Conservation (phyloP, 164 flowering plant genomes). For the Warburgia ugandensis region DNA sequence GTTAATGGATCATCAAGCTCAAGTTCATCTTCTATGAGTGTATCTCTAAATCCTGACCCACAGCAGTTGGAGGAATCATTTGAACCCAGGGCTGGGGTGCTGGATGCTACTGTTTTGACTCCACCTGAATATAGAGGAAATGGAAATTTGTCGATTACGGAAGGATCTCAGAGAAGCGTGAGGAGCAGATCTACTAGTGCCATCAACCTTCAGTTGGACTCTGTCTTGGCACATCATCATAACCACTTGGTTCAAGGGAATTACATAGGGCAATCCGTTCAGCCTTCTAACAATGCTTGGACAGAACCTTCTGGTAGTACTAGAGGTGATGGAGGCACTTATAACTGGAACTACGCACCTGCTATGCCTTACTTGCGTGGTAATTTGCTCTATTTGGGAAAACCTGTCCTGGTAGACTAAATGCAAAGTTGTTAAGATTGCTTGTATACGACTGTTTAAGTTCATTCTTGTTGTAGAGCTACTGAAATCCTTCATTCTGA, state of each 20-base stretch:
- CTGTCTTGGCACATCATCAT: conserved; percentile 30
- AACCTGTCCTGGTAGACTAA: too few relatives aligned
- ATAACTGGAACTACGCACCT: conserved; percentile 42
- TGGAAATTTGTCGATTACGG: conserved; percentile 22
- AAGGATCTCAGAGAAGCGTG: conserved; percentile 35
- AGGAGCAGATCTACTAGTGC: conserved; percentile 39
- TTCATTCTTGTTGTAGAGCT: too few relatives aligned
- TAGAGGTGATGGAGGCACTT: conserved; percentile 32
- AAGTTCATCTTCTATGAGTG: conserved; percentile 38
- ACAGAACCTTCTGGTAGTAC: conserved; percentile 30
- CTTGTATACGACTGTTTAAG: too few relatives aligned
- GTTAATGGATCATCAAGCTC: conserved; percentile 41
- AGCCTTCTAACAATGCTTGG: conserved; percentile 35
- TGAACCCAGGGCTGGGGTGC: conserved; percentile 27
- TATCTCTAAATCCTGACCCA: conserved; percentile 29
- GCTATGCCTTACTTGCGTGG: conserved; percentile 41
- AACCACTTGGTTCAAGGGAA: conserved; percentile 39
- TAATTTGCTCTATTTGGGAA: conserved; percentile 19
- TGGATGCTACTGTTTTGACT: conserved; percentile 26
- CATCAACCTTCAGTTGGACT: conserved; percentile 25
- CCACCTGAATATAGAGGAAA: conserved; percentile 31
- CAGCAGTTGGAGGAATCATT: conserved; percentile 20
- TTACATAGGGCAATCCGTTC: conserved; percentile 39
- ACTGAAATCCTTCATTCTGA: too few relatives aligned
- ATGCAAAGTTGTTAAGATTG: too few relatives aligned